Conservation (phyloP, 192 early-diverging fungal species). For the Umbelopsis vinacea region DNA sequence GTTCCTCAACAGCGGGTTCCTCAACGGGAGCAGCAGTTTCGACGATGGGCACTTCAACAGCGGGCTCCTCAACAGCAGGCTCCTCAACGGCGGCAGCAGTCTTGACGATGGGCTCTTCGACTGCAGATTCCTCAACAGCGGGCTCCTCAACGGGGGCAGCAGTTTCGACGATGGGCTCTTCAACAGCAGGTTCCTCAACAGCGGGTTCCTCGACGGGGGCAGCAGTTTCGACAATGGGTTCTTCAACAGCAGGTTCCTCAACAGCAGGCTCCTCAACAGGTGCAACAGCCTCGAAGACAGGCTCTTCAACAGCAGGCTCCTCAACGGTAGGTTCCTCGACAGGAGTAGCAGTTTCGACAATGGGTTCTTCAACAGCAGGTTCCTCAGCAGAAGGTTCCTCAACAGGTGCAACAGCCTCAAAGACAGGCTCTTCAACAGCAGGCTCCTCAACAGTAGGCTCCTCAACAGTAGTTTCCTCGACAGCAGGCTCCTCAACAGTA, state of each 20-base stretch:
- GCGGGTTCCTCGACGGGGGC: not conserved
- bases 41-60: not conserved
- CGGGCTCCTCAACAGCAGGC: not conserved
- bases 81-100: not conserved
- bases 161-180: not conserved
- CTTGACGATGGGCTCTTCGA: not conserved
- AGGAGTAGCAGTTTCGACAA: not conserved
- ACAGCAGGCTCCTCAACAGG: not conserved
- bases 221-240: not conserved
- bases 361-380: not conserved
- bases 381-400: not conserved
- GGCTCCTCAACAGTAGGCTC: constrained; percentile 1
- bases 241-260: constrained; percentile 2
- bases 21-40: not conserved
- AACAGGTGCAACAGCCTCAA: not conserved
- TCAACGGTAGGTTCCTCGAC: not conserved
- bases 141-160: not conserved
- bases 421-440: not conserved
- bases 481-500: constrained; percentile 1
- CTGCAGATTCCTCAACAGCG: not conserved
- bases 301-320: constrained; percentile 4
- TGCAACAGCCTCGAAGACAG: not conserved
- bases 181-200: not conserved
- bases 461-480: constrained; percentile 7
- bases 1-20: not conserved